Evolutionary conservation across 1,139 yeast genomes (phyloP).

Genomic region (Magnusiomyces paraingens): DNA sequence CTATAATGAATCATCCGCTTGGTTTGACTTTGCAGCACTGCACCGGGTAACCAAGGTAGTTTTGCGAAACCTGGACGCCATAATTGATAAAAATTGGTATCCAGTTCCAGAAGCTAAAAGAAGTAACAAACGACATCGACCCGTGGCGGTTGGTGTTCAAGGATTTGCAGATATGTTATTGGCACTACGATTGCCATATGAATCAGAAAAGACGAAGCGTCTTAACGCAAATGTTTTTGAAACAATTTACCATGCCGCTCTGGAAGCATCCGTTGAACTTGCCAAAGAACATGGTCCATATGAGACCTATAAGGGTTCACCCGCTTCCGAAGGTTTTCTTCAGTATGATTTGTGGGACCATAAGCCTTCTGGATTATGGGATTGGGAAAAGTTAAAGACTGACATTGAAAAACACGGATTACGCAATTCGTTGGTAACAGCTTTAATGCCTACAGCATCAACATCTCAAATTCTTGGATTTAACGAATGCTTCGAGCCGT

Average conservation of each 20-base stretch:
- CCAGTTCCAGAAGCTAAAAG: conserved; percentile 65
- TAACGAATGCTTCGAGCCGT: conserved; percentile 89
- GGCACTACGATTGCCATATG: conserved; percentile 72
- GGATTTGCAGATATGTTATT: conserved; percentile 86
- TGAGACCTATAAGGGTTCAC: conserved; percentile 66
- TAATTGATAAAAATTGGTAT: conserved; percentile 73
- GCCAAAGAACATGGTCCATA: conserved; percentile 63
- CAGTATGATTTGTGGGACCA: conserved; percentile 80
- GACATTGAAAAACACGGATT: conserved; percentile 58
- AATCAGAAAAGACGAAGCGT: conserved; percentile 61
- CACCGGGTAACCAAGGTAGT: conserved; percentile 71
- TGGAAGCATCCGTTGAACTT: conserved; percentile 72
- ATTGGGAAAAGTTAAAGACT: conserved; percentile 67
- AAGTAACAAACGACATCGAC: conserved; percentile 74
- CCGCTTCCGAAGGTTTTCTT: conserved; percentile 70
- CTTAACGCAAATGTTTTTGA: conserved; percentile 79
- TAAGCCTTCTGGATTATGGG: conserved; percentile 63
- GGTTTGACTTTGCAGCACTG: conserved; percentile 62
- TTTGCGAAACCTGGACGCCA: conserved; percentile 63
- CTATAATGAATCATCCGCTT: conserved; percentile 43
- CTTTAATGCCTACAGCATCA: conserved; percentile 95
- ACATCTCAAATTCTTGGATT: conserved; percentile 86
- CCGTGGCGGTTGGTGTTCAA: conserved; percentile 85
- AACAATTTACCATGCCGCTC: conserved; percentile 82
- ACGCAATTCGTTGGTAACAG: conserved; percentile 76